Evolutionary conservation across 768 basidiomycete species (phyloP).

Genomic region (Tricholomella constricta): DNA sequence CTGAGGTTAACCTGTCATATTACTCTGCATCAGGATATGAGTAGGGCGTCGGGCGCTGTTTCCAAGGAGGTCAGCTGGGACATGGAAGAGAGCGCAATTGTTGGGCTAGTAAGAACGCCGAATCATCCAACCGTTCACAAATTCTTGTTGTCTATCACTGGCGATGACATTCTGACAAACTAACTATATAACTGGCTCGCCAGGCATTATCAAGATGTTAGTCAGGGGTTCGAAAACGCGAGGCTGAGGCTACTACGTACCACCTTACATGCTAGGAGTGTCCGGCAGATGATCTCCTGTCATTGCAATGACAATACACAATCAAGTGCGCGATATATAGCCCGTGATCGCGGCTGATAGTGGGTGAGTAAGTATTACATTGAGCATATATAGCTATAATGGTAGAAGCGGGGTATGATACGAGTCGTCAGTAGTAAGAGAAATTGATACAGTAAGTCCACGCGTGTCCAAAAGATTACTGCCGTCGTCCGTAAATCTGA

Average conservation of each 20-base stretch:
- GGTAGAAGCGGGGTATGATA: background rate
- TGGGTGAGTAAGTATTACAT: background rate
- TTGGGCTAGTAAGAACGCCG: constrained; percentile 6
- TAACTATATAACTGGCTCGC: background rate
- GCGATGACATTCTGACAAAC: background rate
- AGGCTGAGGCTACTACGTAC: background rate
- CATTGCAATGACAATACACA: background rate
- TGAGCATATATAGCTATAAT: background rate
- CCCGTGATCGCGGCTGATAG: background rate
- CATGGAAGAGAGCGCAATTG: background rate
- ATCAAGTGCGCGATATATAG: background rate
- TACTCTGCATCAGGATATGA: constrained; percentile 6
- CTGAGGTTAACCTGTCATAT: constrained; percentile 20
- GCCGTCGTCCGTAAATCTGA: constrained; percentile 41
- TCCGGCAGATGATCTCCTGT: too few relatives aligned
- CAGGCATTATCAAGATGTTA: background rate
- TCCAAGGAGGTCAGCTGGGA: background rate
- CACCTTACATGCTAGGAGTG: background rate
- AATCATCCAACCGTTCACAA: constrained; percentile 1
- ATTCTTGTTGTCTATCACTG: constrained; percentile 10
- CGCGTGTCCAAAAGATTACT: background rate
- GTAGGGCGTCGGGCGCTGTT: background rate
- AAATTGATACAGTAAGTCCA: background rate
- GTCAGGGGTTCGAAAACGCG: constrained; percentile 7
- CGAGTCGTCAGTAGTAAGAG: background rate